Evolutionary conservation across 164 flowering plant species (phyloP).

Genomic region (Liriodendron chinense): DNA sequence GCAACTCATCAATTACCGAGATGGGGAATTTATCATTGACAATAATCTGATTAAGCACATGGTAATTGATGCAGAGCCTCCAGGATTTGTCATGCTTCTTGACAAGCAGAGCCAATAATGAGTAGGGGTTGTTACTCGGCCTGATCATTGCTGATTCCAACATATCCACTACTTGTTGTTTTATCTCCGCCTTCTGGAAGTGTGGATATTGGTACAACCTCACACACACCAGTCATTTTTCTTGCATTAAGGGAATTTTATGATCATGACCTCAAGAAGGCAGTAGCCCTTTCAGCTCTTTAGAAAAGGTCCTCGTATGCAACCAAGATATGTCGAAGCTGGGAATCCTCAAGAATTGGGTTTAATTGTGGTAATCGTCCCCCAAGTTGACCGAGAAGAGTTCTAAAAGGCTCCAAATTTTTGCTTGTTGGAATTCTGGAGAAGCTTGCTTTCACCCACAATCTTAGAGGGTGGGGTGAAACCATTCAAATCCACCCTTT

Average conservation of each 20-base stretch:
- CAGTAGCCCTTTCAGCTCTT: neutral
- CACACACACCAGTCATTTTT: neutral
- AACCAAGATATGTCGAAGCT: neutral
- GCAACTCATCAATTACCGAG: conserved; percentile 4
- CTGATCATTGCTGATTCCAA: conserved; percentile 1
- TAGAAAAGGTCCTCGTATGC: neutral
- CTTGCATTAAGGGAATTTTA: neutral
- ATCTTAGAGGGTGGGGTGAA: neutral
- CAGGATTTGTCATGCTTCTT: conserved; percentile 13
- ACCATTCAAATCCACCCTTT: neutral
- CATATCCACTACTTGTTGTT: conserved; percentile 1
- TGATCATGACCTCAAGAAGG: neutral
- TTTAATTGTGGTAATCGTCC: neutral
- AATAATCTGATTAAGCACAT: conserved; percentile 9
- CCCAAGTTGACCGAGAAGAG: no score
- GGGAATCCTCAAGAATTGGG: neutral
- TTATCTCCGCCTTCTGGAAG: conserved; percentile 12
- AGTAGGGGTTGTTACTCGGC: conserved; percentile 5
- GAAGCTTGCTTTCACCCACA: neutral
- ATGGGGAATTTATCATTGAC: conserved; percentile 5
- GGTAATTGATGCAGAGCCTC: conserved; percentile 5
- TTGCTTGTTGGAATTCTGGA: neutral
- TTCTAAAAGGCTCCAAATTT: neutral
- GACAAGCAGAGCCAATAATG: conserved; percentile 12
- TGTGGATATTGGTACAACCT: neutral